Percentiles rank a stretch among this genome's conserved stretches.
Evolutionary conservation across 2,329 filamentous ascomycete genomes (phyloP).

Genomic region (Fusarium sp.): DNA sequence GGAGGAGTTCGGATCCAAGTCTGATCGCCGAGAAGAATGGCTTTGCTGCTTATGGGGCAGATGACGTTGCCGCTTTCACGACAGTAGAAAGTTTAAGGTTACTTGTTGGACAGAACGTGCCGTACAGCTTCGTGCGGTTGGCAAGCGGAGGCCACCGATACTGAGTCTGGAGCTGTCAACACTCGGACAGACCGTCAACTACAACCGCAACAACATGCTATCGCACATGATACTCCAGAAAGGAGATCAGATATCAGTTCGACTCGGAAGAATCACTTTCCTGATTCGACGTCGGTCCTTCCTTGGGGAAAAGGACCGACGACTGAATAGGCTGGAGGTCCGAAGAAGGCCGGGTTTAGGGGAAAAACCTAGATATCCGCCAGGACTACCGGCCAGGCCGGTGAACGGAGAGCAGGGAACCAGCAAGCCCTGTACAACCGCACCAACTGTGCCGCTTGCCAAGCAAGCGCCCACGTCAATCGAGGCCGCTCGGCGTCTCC

Average conservation of each 20-base stretch:
- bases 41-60: slow-evolving; percentile 80
- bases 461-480: slow-evolving; percentile 27
- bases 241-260: background rate
- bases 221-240: background rate
- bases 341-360: slow-evolving; percentile 26
- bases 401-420: slow-evolving; percentile 19
- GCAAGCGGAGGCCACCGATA: slow-evolving; percentile 64
- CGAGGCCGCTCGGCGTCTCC: slow-evolving; percentile 2
- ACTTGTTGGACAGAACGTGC: slow-evolving; percentile 84
- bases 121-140: slow-evolving; percentile 84
- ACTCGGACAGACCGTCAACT: background rate
- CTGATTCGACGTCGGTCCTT: slow-evolving; percentile 18
- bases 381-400: slow-evolving; percentile 15
- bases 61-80: slow-evolving; percentile 82
- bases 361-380: slow-evolving; percentile 16
- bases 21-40: slow-evolving; percentile 75
- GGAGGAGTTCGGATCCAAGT: slow-evolving; percentile 70
- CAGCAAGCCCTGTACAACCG: slow-evolving; percentile 15
- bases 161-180: slow-evolving; percentile 48
- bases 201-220: background rate
- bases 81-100: slow-evolving; percentile 81
- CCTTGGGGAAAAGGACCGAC: slow-evolving; percentile 15
- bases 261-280: slow-evolving; percentile 8
- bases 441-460: slow-evolving; percentile 29
- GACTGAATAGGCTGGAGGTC: slow-evolving; percentile 27